Evolutionary conservation across 2,329 filamentous ascomycete genomes (phyloP).

Genomic region (Hortaea werneckii): DNA sequence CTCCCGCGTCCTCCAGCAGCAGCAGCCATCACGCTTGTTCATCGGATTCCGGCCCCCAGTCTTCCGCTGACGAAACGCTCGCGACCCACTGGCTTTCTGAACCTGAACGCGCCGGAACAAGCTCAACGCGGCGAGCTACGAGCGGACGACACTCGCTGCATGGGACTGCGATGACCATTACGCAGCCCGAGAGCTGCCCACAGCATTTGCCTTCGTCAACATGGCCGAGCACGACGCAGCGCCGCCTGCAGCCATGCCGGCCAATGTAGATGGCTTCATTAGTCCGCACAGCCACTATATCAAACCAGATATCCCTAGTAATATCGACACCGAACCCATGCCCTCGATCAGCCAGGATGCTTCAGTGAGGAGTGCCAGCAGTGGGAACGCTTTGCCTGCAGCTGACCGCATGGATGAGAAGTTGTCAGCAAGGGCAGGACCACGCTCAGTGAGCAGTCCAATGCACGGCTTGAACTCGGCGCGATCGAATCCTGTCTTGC

Average conservation of each 20-base stretch:
- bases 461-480: slow-evolving; percentile 10
- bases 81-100: not conserved
- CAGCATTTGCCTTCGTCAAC: not conserved
- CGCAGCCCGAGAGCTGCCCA: slow-evolving; percentile 3
- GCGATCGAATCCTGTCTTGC: slow-evolving; percentile 20
- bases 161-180: not conserved
- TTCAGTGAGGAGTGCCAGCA: not conserved
- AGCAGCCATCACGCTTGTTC: too few relatives aligned
- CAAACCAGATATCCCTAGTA: slow-evolving; percentile 3
- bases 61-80: not conserved
- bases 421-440: slow-evolving; percentile 1
- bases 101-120: not conserved
- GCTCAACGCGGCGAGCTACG: not conserved
- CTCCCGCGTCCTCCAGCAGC: too few relatives aligned
- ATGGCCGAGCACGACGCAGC: slow-evolving; percentile 3
- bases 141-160: not conserved
- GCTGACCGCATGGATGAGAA: slow-evolving; percentile 1
- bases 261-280: slow-evolving; percentile 9
- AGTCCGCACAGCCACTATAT: slow-evolving; percentile 12
- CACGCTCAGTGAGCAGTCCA: slow-evolving; percentile 3
- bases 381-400: not conserved
- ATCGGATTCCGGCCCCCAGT: not conserved
- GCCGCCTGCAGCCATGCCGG: slow-evolving; percentile 7
- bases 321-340: not conserved
- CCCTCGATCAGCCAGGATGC: not conserved